phyloP scores from a whole-genome alignment of 306 rosid species.

The Alnus glutinosa region DNA sequence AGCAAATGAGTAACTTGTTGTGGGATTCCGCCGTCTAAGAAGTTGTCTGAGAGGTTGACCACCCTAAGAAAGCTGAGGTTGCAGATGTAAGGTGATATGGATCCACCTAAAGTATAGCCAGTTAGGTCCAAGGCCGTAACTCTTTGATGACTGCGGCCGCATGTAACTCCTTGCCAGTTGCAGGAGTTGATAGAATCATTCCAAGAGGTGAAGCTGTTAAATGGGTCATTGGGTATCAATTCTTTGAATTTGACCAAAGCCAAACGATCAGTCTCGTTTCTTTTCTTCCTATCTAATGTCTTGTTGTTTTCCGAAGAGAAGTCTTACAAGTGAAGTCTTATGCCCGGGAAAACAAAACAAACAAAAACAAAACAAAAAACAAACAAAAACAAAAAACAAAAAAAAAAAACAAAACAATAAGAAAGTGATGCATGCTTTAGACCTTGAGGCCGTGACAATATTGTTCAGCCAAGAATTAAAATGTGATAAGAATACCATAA shows the following conservation, averaged over 20 bases:
- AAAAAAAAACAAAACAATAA: no score
- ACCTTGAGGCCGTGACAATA: no score
- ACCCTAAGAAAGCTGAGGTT: slow-evolving; percentile 24
- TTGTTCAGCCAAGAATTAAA: no score
- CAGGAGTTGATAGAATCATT: slow-evolving; percentile 39
- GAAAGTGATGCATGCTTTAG: no score
- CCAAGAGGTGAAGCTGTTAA: slow-evolving; percentile 29
- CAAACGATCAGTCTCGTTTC: slow-evolving; percentile 17
- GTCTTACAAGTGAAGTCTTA: no score
- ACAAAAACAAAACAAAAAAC: no score
- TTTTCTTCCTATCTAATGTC: no score
- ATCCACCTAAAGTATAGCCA: slow-evolving; percentile 23
- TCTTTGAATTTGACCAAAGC: slow-evolving; percentile 42
- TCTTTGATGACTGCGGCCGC: slow-evolving; percentile 32
- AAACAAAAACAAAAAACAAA: no score
- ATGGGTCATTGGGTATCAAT: slow-evolving; percentile 23
- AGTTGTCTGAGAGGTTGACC: slow-evolving; percentile 21
- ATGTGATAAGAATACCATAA: no score
- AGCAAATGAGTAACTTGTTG: slow-evolving; percentile 27
- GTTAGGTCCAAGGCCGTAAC: slow-evolving; percentile 20
- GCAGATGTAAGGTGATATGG: slow-evolving; percentile 41
- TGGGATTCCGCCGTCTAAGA: slow-evolving; percentile 25
- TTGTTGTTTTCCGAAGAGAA: no score
- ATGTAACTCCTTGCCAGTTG: slow-evolving; percentile 47
- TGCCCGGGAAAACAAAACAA: no score